Evolutionary conservation across 768 basidiomycete genomes (phyloP), one percentile per base, ranked within the genome.

Genomic region (Rhizopogon vulgaris): DNA sequence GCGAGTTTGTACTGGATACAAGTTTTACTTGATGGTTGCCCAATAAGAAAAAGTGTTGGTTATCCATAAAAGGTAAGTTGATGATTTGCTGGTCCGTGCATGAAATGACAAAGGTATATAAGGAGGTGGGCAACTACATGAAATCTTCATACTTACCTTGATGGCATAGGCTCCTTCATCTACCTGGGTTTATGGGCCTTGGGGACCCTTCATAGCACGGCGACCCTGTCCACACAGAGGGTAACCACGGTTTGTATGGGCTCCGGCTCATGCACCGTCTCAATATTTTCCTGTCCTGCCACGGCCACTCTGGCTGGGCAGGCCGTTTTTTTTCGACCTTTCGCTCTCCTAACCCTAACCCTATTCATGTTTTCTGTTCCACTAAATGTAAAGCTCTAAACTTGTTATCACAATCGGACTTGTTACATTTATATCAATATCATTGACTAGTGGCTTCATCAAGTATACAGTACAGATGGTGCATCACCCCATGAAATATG

Each of bases 241-340:
- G 69, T 62, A 49, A 60, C 38, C 52, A 51, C 60, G 69, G 70
- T 70, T 78, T 77, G 76, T 76, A 71, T 75, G 67, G 68, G 78
- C 79, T 79, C 78, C 73, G 81, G 83, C 74, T 75, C 79, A 83
- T 83, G 84, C 82, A 85, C 77, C 77, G 80, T 84, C 82, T 74
- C 60, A 84, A 85, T 85, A 85, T 85, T 85, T 85, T 76, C 82
- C 83, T 70, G 82, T 84, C 78, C 79, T 72, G 71, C 76, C 76
- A 73, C 61, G 74, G 76, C 75, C 75, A 69, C 75, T 77, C 75
- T 72, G 74, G 74, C 75, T 73, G 72, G 73, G 72, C 63, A 69
- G 75, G 73, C 73, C 69, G 1, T 2, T 65, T 69, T 69, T 68
- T 70, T 68, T 57, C 36, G 52, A 7, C 43, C 41, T 6, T 18